Evolutionary conservation across 2,329 filamentous ascomycete species (phyloP), one percentile per base, ranked within the genome.

Genomic region (Cadophora malorum): DNA sequence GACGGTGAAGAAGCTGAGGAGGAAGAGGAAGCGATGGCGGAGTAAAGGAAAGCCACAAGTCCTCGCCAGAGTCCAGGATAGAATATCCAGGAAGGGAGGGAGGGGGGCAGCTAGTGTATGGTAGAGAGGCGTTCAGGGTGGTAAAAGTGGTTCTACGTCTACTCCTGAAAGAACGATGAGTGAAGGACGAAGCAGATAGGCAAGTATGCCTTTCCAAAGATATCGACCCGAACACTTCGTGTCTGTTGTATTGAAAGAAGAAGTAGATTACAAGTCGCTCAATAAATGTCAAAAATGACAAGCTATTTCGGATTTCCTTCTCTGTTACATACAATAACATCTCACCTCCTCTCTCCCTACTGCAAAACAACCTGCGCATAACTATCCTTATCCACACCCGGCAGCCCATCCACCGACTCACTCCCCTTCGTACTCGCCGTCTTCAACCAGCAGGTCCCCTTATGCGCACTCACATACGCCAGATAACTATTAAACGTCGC

Each of bases 1-100:
- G 86, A 89, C 69, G 73, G 68, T 0, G 73, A 67, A 9, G 70
- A 70, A 31, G 72, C 67, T n/a, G 70, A 53, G 9, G 70, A 73
- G 38, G 67, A 69, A 59, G 68, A 68, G 23, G 65, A 67, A 52
- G 55, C 38, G 3, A 65, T 41, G 8, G 61, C 23, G 49, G 23
- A 52, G 25, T 31, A 21, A 21, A 4, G 9, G 33, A 35, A 9
- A 4, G 33, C 9, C 33, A 5, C 33, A 35, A 35, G 33, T 35
- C 33, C 33, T 35, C 33, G 33, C 33, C n/a, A n/a, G n/a, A n/a
- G n/a, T n/a, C n/a, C n/a, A 35, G 33, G 33, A 9, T 4, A 35
- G 33, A 35, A 35, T 4, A 35, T 4, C 5, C 33, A 35, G 33
- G 33, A 35, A 35, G 33, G 5, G 33, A 35, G 33, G 33, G 33